Percentiles rank a stretch among this genome's conserved stretches.
phyloP scores from a whole-genome alignment of 73 alveolate species.

The Uronychia setigera region DNA sequence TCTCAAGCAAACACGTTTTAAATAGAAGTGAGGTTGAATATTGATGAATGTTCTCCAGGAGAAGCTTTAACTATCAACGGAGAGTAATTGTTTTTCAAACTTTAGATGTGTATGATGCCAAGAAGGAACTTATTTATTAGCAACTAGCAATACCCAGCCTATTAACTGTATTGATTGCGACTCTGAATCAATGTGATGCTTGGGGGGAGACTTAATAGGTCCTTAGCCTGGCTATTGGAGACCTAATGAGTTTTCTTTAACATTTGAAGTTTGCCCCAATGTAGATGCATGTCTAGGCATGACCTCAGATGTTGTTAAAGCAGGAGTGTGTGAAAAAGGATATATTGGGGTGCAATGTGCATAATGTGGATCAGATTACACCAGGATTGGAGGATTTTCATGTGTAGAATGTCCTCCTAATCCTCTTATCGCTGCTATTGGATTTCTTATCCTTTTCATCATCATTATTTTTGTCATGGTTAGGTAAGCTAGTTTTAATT shows the following conservation, averaged over 20 bases:
- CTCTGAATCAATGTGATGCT: neutral
- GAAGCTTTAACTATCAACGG: neutral
- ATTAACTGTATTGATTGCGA: neutral
- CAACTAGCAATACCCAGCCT: neutral
- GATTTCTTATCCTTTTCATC: too few species aligned
- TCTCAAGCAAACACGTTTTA: neutral
- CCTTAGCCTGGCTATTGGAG: slow-evolving; percentile 2
- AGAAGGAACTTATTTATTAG: neutral
- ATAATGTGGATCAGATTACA: too few species aligned
- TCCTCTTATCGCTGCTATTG: too few species aligned
- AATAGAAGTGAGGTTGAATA: neutral
- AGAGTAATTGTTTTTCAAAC: neutral
- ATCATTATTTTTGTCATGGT: too few species aligned
- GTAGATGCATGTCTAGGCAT: neutral
- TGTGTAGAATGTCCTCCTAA: too few species aligned
- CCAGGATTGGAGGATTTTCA: too few species aligned
- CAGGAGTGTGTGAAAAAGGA: neutral
- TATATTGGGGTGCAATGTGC: too few species aligned
- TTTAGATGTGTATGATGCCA: neutral
- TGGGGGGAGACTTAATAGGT: neutral
- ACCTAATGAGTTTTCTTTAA: neutral
- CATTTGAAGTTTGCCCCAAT: neutral
- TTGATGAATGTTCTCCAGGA: neutral
- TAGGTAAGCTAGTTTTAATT: too few species aligned
- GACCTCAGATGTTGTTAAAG: neutral